Base-by-base conservation (phyloP, 345 rosid species). In the Melaleuca quinquenervia region DNA sequence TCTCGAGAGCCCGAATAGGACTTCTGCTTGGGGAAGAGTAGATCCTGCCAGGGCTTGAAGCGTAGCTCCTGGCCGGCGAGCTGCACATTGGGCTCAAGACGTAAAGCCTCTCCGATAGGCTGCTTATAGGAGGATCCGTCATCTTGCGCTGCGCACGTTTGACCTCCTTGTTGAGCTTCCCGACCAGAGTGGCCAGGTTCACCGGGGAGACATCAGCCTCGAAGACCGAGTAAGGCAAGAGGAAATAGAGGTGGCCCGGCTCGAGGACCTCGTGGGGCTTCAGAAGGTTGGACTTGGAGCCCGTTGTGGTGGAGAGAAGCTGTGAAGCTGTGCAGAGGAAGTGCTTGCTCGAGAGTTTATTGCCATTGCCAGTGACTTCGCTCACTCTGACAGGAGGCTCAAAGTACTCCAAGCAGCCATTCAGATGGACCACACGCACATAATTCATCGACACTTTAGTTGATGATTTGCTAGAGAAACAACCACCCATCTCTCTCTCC, bases 391-490 rank as follows among this genome's bases (percentile, higher is more conserved):
- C 87, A 2, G 93, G 93, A 52, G 87, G 78, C 11, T 86, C 88
- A 45, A 90, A 91, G 45, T 86, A 90, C 50, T 93, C 91, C 2
- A 91, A 91, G 16, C 20, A 49, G 7, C 94, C 94, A 80, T 84
- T 89, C 82, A 90, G 86, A 84, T 93, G 93, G 83, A 91, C 93
- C 16, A 93, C 89, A 15, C 93, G 91, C 15, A 91, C 85, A 24
- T 85, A 84, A 50, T 80, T 50, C 44, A n/a, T n/a, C 56, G 48
- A 51, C 56, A 14, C 84, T 32, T 29, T 18, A 8, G 56, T 8
- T 27, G 84, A 82, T 29, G 89, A 89, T 53, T 82, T 82, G 53
- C 84, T 26, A 22, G 90, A 91, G 15, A 87, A 78, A 56, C 88
- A 86, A 27, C 89, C 84, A 44, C 91, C 91, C 93, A 91, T 91